phyloP scores from a whole-genome alignment of 2,329 filamentous ascomycete species.

The Zalaria obscura region DNA sequence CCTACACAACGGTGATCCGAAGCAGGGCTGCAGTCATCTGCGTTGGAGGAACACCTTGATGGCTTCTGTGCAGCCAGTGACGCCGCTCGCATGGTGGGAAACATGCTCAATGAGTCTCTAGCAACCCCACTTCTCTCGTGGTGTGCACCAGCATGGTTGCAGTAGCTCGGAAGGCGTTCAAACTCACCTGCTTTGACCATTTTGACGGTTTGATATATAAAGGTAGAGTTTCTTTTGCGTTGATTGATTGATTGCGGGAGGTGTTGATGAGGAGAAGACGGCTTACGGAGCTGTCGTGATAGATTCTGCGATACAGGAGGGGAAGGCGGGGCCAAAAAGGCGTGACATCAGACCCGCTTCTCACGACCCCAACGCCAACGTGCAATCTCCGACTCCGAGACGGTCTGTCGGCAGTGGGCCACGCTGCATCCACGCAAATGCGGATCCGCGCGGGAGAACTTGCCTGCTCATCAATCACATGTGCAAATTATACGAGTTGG shows the following conservation, averaged over 20 bases:
- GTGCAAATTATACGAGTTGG: neutral
- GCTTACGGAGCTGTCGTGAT: too few species aligned
- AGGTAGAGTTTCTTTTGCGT: too few species aligned
- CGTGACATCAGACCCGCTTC: too few species aligned
- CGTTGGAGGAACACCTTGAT: slow-evolving; percentile 10
- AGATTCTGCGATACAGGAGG: too few species aligned
- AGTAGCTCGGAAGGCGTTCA: slow-evolving; percentile 1
- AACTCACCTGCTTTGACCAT: slow-evolving; percentile 96
- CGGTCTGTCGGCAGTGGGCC: too few species aligned
- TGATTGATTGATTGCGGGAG: too few species aligned
- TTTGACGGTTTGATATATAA: slow-evolving; percentile 41
- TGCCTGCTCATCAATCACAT: slow-evolving; percentile 12
- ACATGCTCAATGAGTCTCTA: slow-evolving; percentile 27
- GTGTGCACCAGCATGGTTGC: neutral
- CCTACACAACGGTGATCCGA: neutral
- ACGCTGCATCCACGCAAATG: too few species aligned
- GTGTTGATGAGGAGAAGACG: too few species aligned
- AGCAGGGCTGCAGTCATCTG: neutral
- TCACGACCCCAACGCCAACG: too few species aligned
- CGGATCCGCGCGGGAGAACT: too few species aligned
- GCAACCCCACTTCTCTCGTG: slow-evolving; percentile 1
- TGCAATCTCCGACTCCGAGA: too few species aligned
- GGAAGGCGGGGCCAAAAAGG: too few species aligned
- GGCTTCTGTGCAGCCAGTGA: slow-evolving; percentile 3
- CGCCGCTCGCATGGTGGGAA: slow-evolving; percentile 10